Base-by-base conservation (phyloP, 164 flowering plant genomes). In the Amborella trichopoda region DNA sequence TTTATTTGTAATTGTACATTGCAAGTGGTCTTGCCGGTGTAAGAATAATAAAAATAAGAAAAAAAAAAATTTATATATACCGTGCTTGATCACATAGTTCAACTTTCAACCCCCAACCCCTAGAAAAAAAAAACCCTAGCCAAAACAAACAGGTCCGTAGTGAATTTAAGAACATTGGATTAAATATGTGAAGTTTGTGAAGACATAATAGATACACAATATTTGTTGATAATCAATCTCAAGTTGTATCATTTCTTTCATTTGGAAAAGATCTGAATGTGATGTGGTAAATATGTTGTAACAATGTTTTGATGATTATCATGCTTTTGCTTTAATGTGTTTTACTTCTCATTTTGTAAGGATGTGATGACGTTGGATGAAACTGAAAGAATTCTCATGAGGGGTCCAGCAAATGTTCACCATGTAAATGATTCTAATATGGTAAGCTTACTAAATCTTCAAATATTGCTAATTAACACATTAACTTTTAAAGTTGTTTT, bases 361-460 rank as follows among this genome's bases (percentile, higher is more conserved):
- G 96, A 91, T 59, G 59, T 91, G 81, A 81, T 86, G 90, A 75
- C 60, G 58, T 70, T 91, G 69, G 98, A 83, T 60, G 66, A 66
- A 65, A 66, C 62, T 10, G 78, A 75, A 39, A 75, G 68, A 59
- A 53, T 87, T 26, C 78, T 81, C 44, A 59, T 77, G 40, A 78
- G 83, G 66, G 59, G 74, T 25, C 49, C 56, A 28, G 74, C 94
- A 21, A 74, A 68, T 20, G 52, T 81, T 49, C 98, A 91, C 70
- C 98, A 81, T 56, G 76, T 83, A 40, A 78, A 78, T 49, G 76
- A 91, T 41, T 32, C 70, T 27, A 57, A 54, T 23, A 91, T 71
- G 95, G 96, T 86, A 76, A 0, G n/a, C n/a, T n/a, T n/a, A n/a
- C n/a, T n/a, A n/a, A n/a, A n/a, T n/a, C n/a, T n/a, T n/a, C n/a